Evolutionary conservation across 805 yeast species (phyloP).

Genomic region (Middelhovenomyces tepae): DNA sequence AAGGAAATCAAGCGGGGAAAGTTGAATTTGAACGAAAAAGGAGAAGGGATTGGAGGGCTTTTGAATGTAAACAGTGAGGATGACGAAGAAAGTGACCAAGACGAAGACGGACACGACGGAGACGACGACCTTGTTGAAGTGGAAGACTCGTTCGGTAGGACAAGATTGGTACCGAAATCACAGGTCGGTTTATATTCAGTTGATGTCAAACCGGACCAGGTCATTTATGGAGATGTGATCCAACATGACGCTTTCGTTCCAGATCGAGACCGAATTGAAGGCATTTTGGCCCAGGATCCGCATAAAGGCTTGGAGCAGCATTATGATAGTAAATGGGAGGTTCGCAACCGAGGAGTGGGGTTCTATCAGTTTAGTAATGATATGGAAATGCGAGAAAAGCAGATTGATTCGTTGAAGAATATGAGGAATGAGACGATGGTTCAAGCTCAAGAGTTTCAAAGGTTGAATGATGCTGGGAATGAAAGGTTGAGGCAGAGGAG

Average conservation of each 20-base stretch:
- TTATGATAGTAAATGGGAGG: slow-evolving; percentile 19
- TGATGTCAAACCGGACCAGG: slow-evolving; percentile 7
- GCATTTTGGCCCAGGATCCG: too few species aligned
- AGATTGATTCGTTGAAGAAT: slow-evolving; percentile 13
- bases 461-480: too few species aligned
- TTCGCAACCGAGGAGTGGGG: slow-evolving; percentile 19
- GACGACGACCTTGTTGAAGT: slow-evolving; percentile 15
- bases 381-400: slow-evolving; percentile 9
- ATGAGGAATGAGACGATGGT: slow-evolving; percentile 9
- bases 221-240: slow-evolving; percentile 16
- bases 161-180: slow-evolving; percentile 13
- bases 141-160: slow-evolving; percentile 19
- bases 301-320: slow-evolving; percentile 12
- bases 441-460: too few species aligned
- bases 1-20: slow-evolving; percentile 9
- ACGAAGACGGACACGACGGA: slow-evolving; percentile 2
- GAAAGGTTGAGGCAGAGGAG: too few species aligned
- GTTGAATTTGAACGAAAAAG: slow-evolving; percentile 6
- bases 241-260: slow-evolving; percentile 10
- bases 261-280: too few species aligned
- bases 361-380: slow-evolving; percentile 16
- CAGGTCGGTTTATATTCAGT: slow-evolving; percentile 5
- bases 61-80: neutral
- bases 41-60: slow-evolving; percentile 7
- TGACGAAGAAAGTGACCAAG: neutral